phyloP scores from a whole-genome alignment of 176 grass and related monocot genomes.

The Metroxylon sagu region DNA sequence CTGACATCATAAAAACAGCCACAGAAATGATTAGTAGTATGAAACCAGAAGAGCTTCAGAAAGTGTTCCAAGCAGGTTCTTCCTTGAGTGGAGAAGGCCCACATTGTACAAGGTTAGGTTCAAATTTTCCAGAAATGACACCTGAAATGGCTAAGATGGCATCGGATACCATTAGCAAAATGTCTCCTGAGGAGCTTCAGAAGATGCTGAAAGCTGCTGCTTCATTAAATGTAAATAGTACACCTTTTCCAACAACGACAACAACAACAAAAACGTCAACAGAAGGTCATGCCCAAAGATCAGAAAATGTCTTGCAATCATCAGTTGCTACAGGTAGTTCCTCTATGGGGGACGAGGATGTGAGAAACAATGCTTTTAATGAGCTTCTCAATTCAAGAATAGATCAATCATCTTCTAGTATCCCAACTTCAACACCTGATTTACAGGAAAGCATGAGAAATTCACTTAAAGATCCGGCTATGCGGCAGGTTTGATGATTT shows the following conservation, averaged over 20 bases:
- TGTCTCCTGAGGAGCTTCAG: slow-evolving; percentile 80
- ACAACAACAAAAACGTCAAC: slow-evolving; percentile 7
- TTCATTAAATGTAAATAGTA: slow-evolving; percentile 41
- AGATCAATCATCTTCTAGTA: slow-evolving; percentile 34
- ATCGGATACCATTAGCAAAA: slow-evolving; percentile 71
- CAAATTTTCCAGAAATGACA: slow-evolving; percentile 76
- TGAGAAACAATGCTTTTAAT: slow-evolving; percentile 10
- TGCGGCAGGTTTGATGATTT: slow-evolving; percentile 55
- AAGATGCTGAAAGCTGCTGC: slow-evolving; percentile 69
- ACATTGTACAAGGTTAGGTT: slow-evolving; percentile 42
- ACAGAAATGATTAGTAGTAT: slow-evolving; percentile 66
- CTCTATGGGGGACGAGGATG: neutral
- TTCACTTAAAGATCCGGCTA: slow-evolving; percentile 89
- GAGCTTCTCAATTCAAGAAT: slow-evolving; percentile 30
- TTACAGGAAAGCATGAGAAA: slow-evolving; percentile 65
- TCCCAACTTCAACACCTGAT: slow-evolving; percentile 40
- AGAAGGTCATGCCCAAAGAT: slow-evolving; percentile 13
- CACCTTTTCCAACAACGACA: slow-evolving; percentile 26
- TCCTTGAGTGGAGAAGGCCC: slow-evolving; percentile 49
- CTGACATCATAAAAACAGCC: slow-evolving; percentile 79
- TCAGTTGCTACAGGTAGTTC: slow-evolving; percentile 15
- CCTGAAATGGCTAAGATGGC: slow-evolving; percentile 89
- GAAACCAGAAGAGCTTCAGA: slow-evolving; percentile 88
- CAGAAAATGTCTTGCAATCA: slow-evolving; percentile 23
- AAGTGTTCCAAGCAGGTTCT: slow-evolving; percentile 77